A percentile compares a stretch with the other conserved stretches of the same genome.
These are phyloP conservation scores for Cryptococcus sp. DNA, from an alignment of 1,284 basidiomycete genomes.

Conservation along the genomic window DNA sequence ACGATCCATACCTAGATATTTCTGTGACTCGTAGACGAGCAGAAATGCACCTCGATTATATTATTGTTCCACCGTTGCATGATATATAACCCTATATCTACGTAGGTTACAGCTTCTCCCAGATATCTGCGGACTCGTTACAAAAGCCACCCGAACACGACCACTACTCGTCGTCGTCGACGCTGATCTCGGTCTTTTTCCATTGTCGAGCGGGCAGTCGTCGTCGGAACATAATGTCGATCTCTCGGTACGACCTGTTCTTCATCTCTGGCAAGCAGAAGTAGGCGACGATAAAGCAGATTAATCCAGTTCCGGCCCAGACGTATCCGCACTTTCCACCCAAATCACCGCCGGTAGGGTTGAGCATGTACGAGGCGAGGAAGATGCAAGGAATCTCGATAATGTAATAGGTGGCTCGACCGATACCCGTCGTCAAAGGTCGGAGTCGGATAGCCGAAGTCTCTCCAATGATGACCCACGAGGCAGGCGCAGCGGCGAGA, in stretches of 20 bases:
- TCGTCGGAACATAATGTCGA: conserved; percentile 46
- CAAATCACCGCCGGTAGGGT: conserved; percentile 15
- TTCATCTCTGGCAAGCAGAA: conserved; percentile 47
- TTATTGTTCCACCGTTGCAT: no score
- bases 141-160: no score
- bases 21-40: no score
- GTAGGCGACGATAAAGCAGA: conserved; percentile 20
- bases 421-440: conserved; percentile 35
- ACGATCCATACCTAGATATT: no score
- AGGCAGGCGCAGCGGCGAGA: conserved; percentile 30
- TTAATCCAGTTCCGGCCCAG: conserved; percentile 39
- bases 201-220: conserved; percentile 42
- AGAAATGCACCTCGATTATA: no score
- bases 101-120: no score
- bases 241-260: conserved; percentile 44
- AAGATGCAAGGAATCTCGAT: conserved; percentile 33
- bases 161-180: conserved; percentile 23
- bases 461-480: conserved; percentile 33
- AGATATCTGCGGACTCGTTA: no score
- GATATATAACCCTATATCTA: no score
- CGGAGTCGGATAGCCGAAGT: conserved; percentile 36
- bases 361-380: conserved; percentile 33
- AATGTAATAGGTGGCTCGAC: conserved; percentile 36
- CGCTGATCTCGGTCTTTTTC: conserved; percentile 33
- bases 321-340: conserved; percentile 42